Evolutionary conservation across 345 rosid genomes (phyloP).

Genomic region (Microthlaspi erraticum): DNA sequence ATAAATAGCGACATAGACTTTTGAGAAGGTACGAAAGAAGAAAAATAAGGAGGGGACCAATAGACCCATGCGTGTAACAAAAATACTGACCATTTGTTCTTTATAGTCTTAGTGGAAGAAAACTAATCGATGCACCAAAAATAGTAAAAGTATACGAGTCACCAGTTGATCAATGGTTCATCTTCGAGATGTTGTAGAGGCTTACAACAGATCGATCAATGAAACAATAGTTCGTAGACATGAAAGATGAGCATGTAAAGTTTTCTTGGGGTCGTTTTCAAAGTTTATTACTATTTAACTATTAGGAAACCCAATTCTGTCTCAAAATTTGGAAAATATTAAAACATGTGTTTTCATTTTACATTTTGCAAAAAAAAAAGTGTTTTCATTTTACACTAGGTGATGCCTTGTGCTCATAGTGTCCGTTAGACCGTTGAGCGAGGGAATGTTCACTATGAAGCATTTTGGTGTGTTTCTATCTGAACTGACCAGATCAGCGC

Average conservation of each 20-base stretch:
- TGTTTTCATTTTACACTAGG: too few relatives aligned
- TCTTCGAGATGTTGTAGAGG: constrained; percentile 29
- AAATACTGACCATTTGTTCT: constrained; percentile 27
- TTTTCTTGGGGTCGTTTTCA: too few relatives aligned
- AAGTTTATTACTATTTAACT: too few relatives aligned
- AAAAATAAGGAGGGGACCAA: constrained; percentile 41
- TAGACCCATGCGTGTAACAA: constrained; percentile 42
- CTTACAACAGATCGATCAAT: constrained; percentile 25
- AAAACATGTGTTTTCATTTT: not conserved
- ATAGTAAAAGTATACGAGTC: constrained; percentile 21
- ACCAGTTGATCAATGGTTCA: constrained; percentile 21
- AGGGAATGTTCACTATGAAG: too few relatives aligned
- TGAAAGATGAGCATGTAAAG: too few relatives aligned
- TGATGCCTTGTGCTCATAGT: too few relatives aligned
- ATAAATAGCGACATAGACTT: constrained; percentile 6
- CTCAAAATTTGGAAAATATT: too few relatives aligned
- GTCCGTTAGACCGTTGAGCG: too few relatives aligned
- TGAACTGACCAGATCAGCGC: too few relatives aligned
- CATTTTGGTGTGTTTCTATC: too few relatives aligned
- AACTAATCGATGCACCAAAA: constrained; percentile 27
- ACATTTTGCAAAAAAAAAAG: too few relatives aligned
- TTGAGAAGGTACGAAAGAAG: constrained; percentile 31
- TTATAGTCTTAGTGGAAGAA: constrained; percentile 33
- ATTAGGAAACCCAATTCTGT: too few relatives aligned
- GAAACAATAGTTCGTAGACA: constrained; percentile 23